These are phyloP conservation scores for Saccharata proteae DNA, from an alignment of 2,329 filamentous ascomycete genomes.

Conservation along the genomic window DNA sequence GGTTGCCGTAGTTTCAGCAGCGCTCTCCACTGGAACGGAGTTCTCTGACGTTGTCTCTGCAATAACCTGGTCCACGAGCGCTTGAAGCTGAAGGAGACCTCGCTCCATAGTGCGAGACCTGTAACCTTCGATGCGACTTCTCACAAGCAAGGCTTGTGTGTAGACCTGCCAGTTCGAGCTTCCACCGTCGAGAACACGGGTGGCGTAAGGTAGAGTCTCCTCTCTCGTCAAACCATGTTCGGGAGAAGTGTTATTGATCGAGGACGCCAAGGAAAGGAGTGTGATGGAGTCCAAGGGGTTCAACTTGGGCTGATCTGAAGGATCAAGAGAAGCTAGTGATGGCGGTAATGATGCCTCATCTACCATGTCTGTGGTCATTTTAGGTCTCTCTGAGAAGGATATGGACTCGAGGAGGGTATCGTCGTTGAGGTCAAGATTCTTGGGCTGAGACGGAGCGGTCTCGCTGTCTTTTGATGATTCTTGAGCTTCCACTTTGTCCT, in stretches of 20 bases:
- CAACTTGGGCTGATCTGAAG: slow-evolving; percentile 71
- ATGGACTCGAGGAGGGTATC: slow-evolving; percentile 88
- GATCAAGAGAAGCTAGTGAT: slow-evolving; percentile 52
- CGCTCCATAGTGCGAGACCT: slow-evolving; percentile 78
- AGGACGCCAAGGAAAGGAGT: slow-evolving; percentile 66
- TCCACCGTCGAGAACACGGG: slow-evolving; percentile 74
- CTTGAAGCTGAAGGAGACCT: slow-evolving; percentile 83
- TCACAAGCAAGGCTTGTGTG: slow-evolving; percentile 80
- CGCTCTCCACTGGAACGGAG: slow-evolving; percentile 6
- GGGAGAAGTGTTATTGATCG: slow-evolving; percentile 79
- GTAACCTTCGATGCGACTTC: slow-evolving; percentile 82
- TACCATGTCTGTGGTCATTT: slow-evolving; percentile 28
- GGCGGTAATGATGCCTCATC: slow-evolving; percentile 44
- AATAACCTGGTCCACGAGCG: slow-evolving; percentile 88
- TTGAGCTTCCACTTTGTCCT: slow-evolving; percentile 3
- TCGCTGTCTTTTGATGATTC: slow-evolving; percentile 1
- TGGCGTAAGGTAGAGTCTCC: slow-evolving; percentile 84
- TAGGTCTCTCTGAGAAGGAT: slow-evolving; percentile 52
- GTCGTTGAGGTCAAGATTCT: slow-evolving; percentile 70
- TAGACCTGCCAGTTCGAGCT: slow-evolving; percentile 97
- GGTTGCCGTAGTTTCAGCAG: slow-evolving; percentile 39
- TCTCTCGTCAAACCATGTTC: slow-evolving; percentile 79
- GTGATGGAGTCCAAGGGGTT: slow-evolving; percentile 80
- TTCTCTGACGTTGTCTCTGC: slow-evolving; percentile 54
- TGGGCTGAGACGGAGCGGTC: slow-evolving; percentile 37